Percentiles rank a stretch among this genome's conserved stretches.
Conservation (phyloP, 768 basidiomycete species). For the Tricholoma terreum region DNA sequence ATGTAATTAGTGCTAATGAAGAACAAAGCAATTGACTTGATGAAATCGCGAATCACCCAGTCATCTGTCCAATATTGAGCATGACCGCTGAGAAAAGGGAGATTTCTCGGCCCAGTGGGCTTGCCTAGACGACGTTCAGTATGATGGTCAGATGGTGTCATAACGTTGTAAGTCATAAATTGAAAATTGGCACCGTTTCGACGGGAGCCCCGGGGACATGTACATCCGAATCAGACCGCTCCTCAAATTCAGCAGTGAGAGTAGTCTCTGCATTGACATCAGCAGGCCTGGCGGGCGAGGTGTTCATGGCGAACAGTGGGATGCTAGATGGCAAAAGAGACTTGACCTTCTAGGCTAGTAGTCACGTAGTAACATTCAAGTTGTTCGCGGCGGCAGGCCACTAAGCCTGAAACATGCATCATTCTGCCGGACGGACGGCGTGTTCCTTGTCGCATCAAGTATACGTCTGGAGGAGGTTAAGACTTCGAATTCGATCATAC, state of each 20-base stretch:
- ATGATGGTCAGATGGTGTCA: not conserved
- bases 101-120: constrained; percentile 30
- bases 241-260: not conserved
- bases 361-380: too few relatives aligned
- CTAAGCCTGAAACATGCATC: too few relatives aligned
- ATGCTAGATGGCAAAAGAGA: too few relatives aligned
- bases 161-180: not conserved
- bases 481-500: too few relatives aligned
- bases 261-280: not conserved
- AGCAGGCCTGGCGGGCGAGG: not conserved
- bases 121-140: constrained; percentile 15
- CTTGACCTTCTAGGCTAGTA: too few relatives aligned
- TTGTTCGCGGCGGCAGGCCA: too few relatives aligned
- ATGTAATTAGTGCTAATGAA: not conserved
- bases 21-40: not conserved
- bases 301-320: too few relatives aligned
- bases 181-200: constrained; percentile 19
- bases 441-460: too few relatives aligned
- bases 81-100: constrained; percentile 34
- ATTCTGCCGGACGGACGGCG: too few relatives aligned
- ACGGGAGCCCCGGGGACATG: constrained; percentile 20
- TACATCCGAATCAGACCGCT: not conserved
- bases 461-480: too few relatives aligned
- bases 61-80: constrained; percentile 35
- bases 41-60: constrained; percentile 19